Conservation (phyloP, 495 filamentous ascomycete genomes). For the Penicillium pancosmium region DNA sequence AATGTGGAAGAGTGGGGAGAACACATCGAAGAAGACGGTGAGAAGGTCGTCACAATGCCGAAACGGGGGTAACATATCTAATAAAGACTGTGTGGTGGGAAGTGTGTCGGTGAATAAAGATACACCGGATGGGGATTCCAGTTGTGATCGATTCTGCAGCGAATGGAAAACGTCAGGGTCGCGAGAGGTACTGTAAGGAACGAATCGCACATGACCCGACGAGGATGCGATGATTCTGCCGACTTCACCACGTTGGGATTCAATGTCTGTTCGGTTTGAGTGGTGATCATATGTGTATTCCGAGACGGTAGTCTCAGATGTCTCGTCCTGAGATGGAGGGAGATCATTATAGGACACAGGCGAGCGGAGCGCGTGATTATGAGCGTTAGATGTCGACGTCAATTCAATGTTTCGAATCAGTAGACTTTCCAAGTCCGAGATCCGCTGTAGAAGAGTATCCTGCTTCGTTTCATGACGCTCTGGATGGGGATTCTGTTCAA, state of each 20-base stretch:
- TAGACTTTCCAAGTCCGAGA: constrained; percentile 3
- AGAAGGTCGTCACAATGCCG: constrained; percentile 11
- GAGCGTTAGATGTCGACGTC: not conserved
- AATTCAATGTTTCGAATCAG: constrained; percentile 7
- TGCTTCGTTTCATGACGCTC: not conserved
- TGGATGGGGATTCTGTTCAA: not conserved
- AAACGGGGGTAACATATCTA: not conserved
- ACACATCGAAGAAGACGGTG: constrained; percentile 1
- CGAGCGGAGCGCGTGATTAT: not conserved
- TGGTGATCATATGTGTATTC: not conserved
- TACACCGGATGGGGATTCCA: not conserved
- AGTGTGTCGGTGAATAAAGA: not conserved
- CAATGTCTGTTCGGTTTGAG: not conserved
- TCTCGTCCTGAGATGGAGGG: not conserved
- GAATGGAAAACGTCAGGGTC: not conserved
- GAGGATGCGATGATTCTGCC: constrained; percentile 4
- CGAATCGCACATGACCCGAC: constrained; percentile 6
- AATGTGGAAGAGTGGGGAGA: constrained; percentile 12
- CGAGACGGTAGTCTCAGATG: not conserved
- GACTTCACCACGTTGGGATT: not conserved
- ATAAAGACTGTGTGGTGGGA: not conserved
- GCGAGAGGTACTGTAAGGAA: constrained; percentile 5
- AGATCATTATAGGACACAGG: not conserved
- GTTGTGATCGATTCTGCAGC: not conserved
- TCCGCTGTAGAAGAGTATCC: constrained; percentile 4